Conservation (phyloP, 2,329 filamentous ascomycete species). For the Ophiosphaerella korrae region DNA sequence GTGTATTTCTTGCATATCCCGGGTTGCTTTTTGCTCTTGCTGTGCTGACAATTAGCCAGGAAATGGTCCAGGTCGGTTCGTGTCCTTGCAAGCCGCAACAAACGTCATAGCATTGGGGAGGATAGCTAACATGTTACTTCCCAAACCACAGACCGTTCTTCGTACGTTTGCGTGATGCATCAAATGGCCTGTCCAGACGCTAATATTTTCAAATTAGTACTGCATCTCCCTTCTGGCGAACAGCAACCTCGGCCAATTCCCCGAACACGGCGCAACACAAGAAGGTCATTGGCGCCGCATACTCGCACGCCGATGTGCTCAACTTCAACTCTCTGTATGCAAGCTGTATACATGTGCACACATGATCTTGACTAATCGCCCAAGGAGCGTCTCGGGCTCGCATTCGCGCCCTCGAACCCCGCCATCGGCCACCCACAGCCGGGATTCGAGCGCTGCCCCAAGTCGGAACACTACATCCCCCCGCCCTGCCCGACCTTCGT, state of each 20-base stretch:
- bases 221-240: constrained; percentile 86
- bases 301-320: constrained; percentile 94
- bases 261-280: constrained; percentile 57
- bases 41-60: constrained; percentile 60
- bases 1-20: constrained; percentile 5
- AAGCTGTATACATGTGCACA: neutral
- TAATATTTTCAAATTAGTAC: constrained; percentile 60
- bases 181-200: neutral
- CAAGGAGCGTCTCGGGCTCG: constrained; percentile 65
- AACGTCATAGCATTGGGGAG: constrained; percentile 31
- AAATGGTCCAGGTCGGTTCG: constrained; percentile 99
- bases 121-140: constrained; percentile 45
- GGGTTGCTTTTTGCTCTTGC: constrained; percentile 1
- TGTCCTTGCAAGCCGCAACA: constrained; percentile 43
- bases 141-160: constrained; percentile 41
- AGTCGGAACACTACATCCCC: constrained; percentile 61
- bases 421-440: constrained; percentile 63
- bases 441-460: constrained; percentile 63
- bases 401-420: constrained; percentile 76
- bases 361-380: constrained; percentile 15
- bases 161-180: constrained; percentile 32
- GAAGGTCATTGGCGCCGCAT: constrained; percentile 89
- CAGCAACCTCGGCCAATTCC: constrained; percentile 56
- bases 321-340: constrained; percentile 79
- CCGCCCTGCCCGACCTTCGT: constrained; percentile 70